Conservation (phyloP, 108 stramenopile species). For the Fistulifera solaris region DNA sequence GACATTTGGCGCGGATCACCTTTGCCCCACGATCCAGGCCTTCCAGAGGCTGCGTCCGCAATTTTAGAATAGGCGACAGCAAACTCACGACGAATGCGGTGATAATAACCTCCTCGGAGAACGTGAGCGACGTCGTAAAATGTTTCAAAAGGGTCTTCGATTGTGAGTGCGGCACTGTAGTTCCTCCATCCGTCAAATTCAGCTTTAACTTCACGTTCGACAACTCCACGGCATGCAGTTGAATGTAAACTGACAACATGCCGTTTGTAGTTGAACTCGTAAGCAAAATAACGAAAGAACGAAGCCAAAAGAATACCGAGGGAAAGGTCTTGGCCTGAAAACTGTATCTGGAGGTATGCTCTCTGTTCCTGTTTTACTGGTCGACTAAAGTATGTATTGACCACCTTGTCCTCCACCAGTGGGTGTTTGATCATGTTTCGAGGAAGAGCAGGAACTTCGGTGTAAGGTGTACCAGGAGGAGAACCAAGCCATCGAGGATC, state of each 20-base stretch:
- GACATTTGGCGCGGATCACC: constrained; percentile 24
- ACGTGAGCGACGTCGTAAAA: constrained; percentile 99
- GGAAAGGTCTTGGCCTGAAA: constrained; percentile 49
- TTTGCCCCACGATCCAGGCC: constrained; percentile 25
- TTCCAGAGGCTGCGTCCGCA: constrained; percentile 40
- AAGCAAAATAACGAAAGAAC: constrained; percentile 89
- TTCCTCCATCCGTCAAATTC: constrained; percentile 91
- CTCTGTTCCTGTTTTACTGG: constrained; percentile 21
- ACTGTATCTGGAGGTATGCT: constrained; percentile 34
- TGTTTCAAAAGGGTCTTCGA: constrained; percentile 99
- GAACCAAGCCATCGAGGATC: constrained; percentile 62
- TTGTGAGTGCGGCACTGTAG: constrained; percentile 77
- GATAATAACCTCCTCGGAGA: constrained; percentile 77
- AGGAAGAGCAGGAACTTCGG: constrained; percentile 37
- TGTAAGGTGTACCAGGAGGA: constrained; percentile 40
- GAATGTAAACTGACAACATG: constrained; percentile 70
- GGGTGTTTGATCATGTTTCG: constrained; percentile 60
- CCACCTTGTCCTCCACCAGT: constrained; percentile 43
- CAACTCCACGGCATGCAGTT: constrained; percentile 28
- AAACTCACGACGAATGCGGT: constrained; percentile 72
- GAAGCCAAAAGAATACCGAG: constrained; percentile 81
- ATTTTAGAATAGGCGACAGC: constrained; percentile 83
- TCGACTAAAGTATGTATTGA: constrained; percentile 79
- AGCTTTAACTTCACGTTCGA: constrained; percentile 84
- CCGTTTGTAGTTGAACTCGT: constrained; percentile 84